Evolutionary conservation across 108 stramenopile species (phyloP), one percentile per base, ranked within the genome.

Genomic region (Cyclostephanos invisitatus): DNA sequence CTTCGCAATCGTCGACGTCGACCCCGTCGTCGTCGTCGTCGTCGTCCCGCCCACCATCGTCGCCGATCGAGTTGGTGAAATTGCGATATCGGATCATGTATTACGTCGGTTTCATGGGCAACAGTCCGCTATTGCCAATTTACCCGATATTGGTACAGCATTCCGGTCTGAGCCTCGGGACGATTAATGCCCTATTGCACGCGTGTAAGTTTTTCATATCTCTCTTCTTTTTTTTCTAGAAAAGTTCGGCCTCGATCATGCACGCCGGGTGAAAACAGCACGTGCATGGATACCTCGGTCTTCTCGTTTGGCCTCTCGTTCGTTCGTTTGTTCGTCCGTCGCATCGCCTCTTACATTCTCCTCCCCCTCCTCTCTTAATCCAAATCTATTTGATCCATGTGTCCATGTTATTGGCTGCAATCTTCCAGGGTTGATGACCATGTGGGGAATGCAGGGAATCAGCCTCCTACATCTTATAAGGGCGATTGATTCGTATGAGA

Each of bases 401-500:
- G 53, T 10, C 51, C 24, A 54, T 4, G 32, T n/a, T n/a, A n/a
- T n/a, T 32, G 32, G 32, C 32, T 32, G 4, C 24, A 46, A n/a
- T n/a, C n/a, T n/a, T 57, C 32, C 60, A 38, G 28, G 88, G 81
- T 70, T 96, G 38, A 79, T 78, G 51, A 56, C 88, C 0, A 82
- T 88, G 18, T 96, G 95, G 95, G 86, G 88, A 6, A 73, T 84
- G 77, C 95, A 96, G 70, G 92, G 85, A 9, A 63, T 86, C 7
- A 74, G 82, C 22, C 51, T 96, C n/a, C 55, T 83, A 10, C 78
- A 82, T 56, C 61, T 85, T 29, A 79, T 72, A 56, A 56, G 27
- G 25, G 73, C 77, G 24, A 62, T 78, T 38, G 47, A 24, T 5
- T 61, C 29, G 20, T 7, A 61, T 21, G 20, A 36, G 36, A 21